phyloP scores from a whole-genome alignment of 2,329 filamentous ascomycete genomes.

The Xylaria sp. region DNA sequence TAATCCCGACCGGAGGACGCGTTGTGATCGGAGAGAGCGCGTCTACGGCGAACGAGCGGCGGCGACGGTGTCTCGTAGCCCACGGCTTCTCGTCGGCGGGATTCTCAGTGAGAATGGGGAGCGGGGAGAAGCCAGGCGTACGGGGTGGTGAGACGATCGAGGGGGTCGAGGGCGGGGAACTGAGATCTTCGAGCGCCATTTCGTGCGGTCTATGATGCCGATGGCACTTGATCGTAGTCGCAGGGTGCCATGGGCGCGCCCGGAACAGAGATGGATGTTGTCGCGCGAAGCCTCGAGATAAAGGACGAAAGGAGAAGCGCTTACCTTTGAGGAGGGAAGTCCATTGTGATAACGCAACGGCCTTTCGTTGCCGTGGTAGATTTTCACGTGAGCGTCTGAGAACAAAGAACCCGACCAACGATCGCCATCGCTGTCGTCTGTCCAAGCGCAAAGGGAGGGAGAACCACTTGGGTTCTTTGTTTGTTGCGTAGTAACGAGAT shows the following conservation, averaged over 20 bases:
- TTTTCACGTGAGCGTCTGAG: slow-evolving; percentile 24
- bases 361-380: slow-evolving; percentile 30
- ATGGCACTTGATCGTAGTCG: not conserved
- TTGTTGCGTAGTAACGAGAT: slow-evolving; percentile 8
- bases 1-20: slow-evolving; percentile 30
- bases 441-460: slow-evolving; percentile 10
- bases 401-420: slow-evolving; percentile 39
- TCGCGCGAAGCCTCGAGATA: not conserved
- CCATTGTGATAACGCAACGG: slow-evolving; percentile 42
- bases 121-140: slow-evolving; percentile 35
- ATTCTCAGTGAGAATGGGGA: slow-evolving; percentile 37
- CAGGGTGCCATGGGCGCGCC: not conserved
- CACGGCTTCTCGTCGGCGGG: slow-evolving; percentile 44
- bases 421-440: slow-evolving; percentile 22
- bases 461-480: slow-evolving; percentile 17
- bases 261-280: not conserved
- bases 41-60: slow-evolving; percentile 30
- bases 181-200: slow-evolving; percentile 19
- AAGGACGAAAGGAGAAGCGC: slow-evolving; percentile 27
- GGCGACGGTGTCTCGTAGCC: slow-evolving; percentile 45
- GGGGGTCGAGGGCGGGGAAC: slow-evolving; percentile 8
- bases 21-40: slow-evolving; percentile 18
- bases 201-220: not conserved
- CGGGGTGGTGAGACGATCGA: slow-evolving; percentile 11
- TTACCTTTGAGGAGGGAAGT: slow-evolving; percentile 47